Conservation (phyloP, 495 filamentous ascomycete species). For the Jackrogersella multiformis region DNA sequence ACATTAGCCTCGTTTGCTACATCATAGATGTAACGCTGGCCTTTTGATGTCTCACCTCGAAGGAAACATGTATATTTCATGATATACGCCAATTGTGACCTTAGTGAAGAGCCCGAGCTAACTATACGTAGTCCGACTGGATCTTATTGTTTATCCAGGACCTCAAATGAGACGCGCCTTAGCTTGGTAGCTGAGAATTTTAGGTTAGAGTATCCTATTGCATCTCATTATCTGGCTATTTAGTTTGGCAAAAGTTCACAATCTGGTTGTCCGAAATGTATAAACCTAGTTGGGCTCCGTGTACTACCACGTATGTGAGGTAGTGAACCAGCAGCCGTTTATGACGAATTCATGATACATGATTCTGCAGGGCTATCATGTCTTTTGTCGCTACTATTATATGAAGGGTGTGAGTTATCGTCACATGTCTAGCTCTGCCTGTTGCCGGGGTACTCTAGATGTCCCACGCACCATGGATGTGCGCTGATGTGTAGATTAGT, state of each 20-base stretch:
- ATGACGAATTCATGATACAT: no score
- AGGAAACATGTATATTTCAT: conserved; percentile 63
- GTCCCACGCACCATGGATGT: no score
- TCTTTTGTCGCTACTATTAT: no score
- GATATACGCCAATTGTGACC: conserved; percentile 59
- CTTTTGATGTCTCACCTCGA: conserved; percentile 60
- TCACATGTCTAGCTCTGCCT: no score
- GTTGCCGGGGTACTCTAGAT: conserved; percentile 66
- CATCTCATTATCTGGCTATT: conserved; percentile 66
- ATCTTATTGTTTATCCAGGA: background rate
- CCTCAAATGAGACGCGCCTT: conserved; percentile 56
- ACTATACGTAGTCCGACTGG: background rate
- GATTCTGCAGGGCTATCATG: no score
- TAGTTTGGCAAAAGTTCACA: conserved; percentile 57
- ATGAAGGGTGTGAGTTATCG: no score
- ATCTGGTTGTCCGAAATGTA: conserved; percentile 61
- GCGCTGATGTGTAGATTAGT: no score
- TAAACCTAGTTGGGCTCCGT: conserved; percentile 50
- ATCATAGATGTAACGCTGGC: conserved; percentile 60
- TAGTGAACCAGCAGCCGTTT: no score
- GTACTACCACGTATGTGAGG: conserved; percentile 65
- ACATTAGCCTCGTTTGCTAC: conserved; percentile 76
- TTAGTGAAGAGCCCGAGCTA: conserved; percentile 61
- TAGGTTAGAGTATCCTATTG: conserved; percentile 71
- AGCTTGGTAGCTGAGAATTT: conserved; percentile 68